A percentile compares a stretch with the other conserved stretches of the same genome.
These are phyloP conservation scores for Cynara cardunculus DNA, from an alignment of 129 eudicot species.

Conservation along the genomic window DNA sequence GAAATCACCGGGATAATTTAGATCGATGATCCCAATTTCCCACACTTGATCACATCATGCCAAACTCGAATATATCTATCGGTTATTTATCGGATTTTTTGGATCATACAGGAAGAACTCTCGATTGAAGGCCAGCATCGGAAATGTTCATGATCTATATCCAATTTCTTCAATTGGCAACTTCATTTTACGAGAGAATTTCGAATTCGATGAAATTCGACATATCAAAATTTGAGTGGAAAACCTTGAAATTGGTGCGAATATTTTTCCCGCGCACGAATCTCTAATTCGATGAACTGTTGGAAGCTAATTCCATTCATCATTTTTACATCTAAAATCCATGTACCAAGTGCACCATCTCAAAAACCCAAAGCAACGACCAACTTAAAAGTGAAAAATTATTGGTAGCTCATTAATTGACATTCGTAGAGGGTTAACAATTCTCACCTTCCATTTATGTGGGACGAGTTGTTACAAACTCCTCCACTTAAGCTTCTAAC, in stretches of 20 bases:
- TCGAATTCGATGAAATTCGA: conserved; percentile 4
- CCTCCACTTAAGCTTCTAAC: too few species aligned
- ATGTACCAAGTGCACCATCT: too few species aligned
- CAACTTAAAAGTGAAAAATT: too few species aligned
- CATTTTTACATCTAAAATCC: too few species aligned
- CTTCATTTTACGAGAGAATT: not conserved
- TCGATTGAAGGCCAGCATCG: not conserved
- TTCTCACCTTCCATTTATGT: too few species aligned
- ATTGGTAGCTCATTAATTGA: too few species aligned
- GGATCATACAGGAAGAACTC: not conserved
- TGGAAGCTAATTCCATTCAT: too few species aligned
- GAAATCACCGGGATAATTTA: not conserved
- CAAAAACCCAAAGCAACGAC: too few species aligned
- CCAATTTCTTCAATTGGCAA: not conserved
- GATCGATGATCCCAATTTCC: not conserved
- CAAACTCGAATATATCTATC: not conserved
- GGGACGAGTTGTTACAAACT: too few species aligned
- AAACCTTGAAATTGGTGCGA: not conserved
- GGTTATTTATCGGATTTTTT: too few species aligned
- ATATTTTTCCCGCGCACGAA: not conserved
- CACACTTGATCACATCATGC: not conserved
- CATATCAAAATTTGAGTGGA: not conserved
- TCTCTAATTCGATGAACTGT: not conserved
- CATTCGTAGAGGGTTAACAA: too few species aligned
- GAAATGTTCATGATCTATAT: not conserved